phyloP scores from a whole-genome alignment of 768 basidiomycete species.

The Boletus fagicola region DNA sequence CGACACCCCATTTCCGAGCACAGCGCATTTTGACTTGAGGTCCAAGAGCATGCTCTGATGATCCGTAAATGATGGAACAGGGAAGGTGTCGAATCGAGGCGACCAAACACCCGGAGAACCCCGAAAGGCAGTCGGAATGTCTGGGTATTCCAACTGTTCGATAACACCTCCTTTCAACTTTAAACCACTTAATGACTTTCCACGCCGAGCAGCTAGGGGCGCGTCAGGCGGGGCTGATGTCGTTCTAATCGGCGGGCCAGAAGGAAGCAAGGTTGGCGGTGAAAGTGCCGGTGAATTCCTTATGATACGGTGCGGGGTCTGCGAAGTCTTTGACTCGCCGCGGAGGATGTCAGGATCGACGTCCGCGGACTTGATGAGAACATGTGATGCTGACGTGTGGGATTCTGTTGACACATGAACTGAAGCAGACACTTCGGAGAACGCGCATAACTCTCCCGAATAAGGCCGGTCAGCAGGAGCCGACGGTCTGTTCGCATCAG shows the following conservation, averaged over 20 bases:
- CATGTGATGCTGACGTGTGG: neutral
- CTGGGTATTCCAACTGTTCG: constrained; percentile 35
- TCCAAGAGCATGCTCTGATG: constrained; percentile 38
- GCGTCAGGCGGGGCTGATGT: constrained; percentile 7
- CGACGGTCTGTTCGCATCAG: neutral
- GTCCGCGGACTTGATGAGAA: constrained; percentile 11
- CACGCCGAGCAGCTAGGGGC: constrained; percentile 41
- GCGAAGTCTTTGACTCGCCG: constrained; percentile 4
- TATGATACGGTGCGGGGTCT: neutral
- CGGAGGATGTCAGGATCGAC: constrained; percentile 4
- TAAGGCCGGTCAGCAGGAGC: neutral
- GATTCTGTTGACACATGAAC: neutral
- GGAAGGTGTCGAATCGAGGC: constrained; percentile 26
- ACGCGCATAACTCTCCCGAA: constrained; percentile 2
- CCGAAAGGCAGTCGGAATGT: constrained; percentile 43
- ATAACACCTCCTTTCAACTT: constrained; percentile 20
- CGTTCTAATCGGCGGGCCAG: neutral
- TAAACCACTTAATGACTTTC: constrained; percentile 33
- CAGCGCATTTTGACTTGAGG: constrained; percentile 34
- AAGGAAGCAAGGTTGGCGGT: neutral
- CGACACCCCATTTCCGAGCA: constrained; percentile 18
- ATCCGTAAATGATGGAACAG: constrained; percentile 24
- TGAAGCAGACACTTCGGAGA: constrained; percentile 3
- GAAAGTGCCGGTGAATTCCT: constrained; percentile 2
- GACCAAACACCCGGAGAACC: constrained; percentile 36